Conservation (phyloP, 1,139 yeast species). For the Pichia sp. region DNA sequence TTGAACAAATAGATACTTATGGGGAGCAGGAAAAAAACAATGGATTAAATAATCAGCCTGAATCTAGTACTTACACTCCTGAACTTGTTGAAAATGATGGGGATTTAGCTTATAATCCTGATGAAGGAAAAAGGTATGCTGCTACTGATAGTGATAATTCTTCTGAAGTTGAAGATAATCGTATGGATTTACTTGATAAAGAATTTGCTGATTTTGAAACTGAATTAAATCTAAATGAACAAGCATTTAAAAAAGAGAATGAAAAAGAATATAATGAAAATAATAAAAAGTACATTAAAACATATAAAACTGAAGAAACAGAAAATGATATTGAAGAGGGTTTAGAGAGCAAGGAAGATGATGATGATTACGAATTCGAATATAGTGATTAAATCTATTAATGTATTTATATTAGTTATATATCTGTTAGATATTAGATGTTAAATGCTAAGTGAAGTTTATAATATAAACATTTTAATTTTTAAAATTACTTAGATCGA, state of each 20-base stretch:
- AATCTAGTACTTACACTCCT: too few relatives aligned
- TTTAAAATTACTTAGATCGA: too few relatives aligned
- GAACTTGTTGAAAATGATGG: conserved; percentile 1
- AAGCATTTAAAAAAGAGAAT: conserved; percentile 7
- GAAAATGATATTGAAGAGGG: too few relatives aligned
- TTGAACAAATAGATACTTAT: conserved; percentile 2
- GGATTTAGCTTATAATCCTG: conserved; percentile 6
- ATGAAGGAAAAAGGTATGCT: conserved; percentile 3
- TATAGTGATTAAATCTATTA: conserved; percentile 24
- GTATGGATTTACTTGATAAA: conserved; percentile 2
- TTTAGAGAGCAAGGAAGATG: too few relatives aligned
- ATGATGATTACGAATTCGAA: conserved; percentile 30
- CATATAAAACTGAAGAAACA: not conserved
- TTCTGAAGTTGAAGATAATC: conserved; percentile 1
- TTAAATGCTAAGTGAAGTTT: too few relatives aligned
- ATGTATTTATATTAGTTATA: not conserved
- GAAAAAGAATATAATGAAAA: conserved; percentile 11
- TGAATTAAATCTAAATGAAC: not conserved
- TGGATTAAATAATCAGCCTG: too few relatives aligned
- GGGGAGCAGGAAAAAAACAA: not conserved
- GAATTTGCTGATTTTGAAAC: not conserved
- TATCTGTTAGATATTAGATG: too few relatives aligned
- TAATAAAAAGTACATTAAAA: not conserved
- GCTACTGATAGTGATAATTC: not conserved
- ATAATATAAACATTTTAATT: too few relatives aligned